Base-by-base conservation (phyloP, 2,329 filamentous ascomycete genomes). In the Botryosphaeria dothidea region DNA sequence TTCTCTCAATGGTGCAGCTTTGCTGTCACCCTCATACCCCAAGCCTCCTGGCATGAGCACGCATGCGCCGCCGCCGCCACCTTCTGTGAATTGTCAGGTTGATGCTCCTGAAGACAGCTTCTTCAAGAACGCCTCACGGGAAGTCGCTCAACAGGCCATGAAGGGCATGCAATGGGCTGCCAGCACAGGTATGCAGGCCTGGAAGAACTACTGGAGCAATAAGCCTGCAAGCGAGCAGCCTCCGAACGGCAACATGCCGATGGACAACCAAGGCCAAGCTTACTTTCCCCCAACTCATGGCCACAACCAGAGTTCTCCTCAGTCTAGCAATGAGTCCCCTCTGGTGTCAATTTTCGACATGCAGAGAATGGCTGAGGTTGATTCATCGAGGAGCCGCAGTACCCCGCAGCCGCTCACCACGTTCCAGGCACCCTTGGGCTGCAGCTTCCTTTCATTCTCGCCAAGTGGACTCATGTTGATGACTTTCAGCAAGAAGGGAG, bases 401-500 rank as follows among this genome's bases (percentile, higher is more conserved):
- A 74, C 77, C 11, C 74, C 82, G 5, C 85, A 90, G 68, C 89
- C 90, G 0, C 75, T 92, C 49, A 86, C 89, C 2, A 92, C 90
- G 0, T 93, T 95, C 71, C 83, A 85, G 31, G 83, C 90, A 1
- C 86, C 88, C 0, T 84, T 91, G 17, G 92, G 92, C 8, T 94
- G 91, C 75, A 94, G 91, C 73, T 93, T 91, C 73, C 74, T 95
- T 34, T 93, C 91, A 0, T 91, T 96, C 68, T 88, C 91, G 1
- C 91, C 91, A 0, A 87, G 86, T 6, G 91, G 91, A 0, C 77
- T 93, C 27, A 87, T 86, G 60, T 82, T 96, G 11, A 90, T 95
- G 77, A 93, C 90, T 0, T 90, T 90, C 6, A 94, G 90, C 76
- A 90, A 85, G 72, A 93, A 93, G 74, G 92, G 92, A n/a, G 92